Evolutionary conservation across 1,139 yeast genomes (phyloP), one percentile per base, ranked within the genome.

Genomic region (Saccharomycopsis hybrid): DNA sequence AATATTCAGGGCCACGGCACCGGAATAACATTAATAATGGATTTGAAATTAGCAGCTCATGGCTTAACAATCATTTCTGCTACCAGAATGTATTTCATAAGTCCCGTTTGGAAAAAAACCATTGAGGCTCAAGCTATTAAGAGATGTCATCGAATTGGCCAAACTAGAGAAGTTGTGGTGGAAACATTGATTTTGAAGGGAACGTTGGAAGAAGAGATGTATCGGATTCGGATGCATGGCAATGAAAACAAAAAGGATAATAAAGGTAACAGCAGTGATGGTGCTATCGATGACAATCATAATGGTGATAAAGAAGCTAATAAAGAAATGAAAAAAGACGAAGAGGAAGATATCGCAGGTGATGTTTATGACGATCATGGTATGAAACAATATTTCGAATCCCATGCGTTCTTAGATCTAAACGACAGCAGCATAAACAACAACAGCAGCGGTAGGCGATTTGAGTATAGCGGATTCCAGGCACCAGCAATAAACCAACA

Each of bases 111-210:
- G 88, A 77, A 74, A 56, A 71, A 80, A 52, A 75, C 85, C 0
- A 70, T 79, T 7, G 88, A 82, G 59, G 87, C 87, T 0, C 88
- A 82, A 57, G 87, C 87, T 0, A 80, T 82, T 48, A 81, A 82
- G 57, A 75, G 88, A 67, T 83, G 87, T 0, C 88, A 82, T 62
- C 72, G 88, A 62, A 82, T 82, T 59, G 88, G 88, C 0, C 88
- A 82, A 57, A 68, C 70, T 0, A 65, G 69, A 1, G 75, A 76
- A 13, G 82, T 78, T 0, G 65, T 64, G 58, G 89, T 82, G n/a
- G 89, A 82, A 58, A 82, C 88, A 0, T 65, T 82, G 50, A 74
- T 82, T 2, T 62, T 82, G 57, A 68, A 72, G 48, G 82, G 76
- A 2, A 81, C 88, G 0, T 65, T 82, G 48, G 89, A 82, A 57